A percentile compares a stretch with the other conserved stretches of the same genome.
Conservation (phyloP, 1,284 basidiomycete species). For the Anthracocystis walkeri region DNA sequence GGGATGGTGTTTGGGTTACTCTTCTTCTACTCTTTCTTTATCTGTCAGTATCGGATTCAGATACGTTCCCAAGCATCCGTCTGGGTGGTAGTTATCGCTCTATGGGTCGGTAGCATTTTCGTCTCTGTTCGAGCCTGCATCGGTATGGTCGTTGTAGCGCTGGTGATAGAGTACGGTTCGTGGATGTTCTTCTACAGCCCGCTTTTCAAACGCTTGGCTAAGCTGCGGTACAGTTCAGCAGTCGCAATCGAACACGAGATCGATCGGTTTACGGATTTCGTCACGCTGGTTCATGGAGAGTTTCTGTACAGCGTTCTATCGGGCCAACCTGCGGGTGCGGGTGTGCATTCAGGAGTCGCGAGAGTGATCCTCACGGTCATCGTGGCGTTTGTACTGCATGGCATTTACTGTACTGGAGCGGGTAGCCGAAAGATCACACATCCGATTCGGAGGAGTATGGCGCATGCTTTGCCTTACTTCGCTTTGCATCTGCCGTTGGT, state of each 20-base stretch:
- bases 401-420: slow-evolving; percentile 49
- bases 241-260: slow-evolving; percentile 64
- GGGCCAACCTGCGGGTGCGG: slow-evolving; percentile 51
- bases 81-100: slow-evolving; percentile 40
- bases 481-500: slow-evolving; percentile 56
- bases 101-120: slow-evolving; percentile 61
- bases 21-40: slow-evolving; percentile 53
- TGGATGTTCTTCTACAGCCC: slow-evolving; percentile 60
- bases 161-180: slow-evolving; percentile 48
- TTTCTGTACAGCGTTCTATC: slow-evolving; percentile 49
- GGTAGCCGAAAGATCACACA: slow-evolving; percentile 45
- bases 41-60: slow-evolving; percentile 62
- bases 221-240: slow-evolving; percentile 55
- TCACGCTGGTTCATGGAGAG: slow-evolving; percentile 61
- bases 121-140: slow-evolving; percentile 48
- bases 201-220: slow-evolving; percentile 51
- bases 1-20: slow-evolving; percentile 34
- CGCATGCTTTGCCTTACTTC: slow-evolving; percentile 40
- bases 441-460: slow-evolving; percentile 45
- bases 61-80: slow-evolving; percentile 38
- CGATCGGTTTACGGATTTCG: slow-evolving; percentile 60
- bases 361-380: slow-evolving; percentile 47
- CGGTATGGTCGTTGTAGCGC: slow-evolving; percentile 46
- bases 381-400: slow-evolving; percentile 54
- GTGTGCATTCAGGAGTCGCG: slow-evolving; percentile 50